Evolutionary conservation across 805 yeast species (phyloP), one percentile per base, ranked within the genome.

Genomic region (Kazachstania martiniae): DNA sequence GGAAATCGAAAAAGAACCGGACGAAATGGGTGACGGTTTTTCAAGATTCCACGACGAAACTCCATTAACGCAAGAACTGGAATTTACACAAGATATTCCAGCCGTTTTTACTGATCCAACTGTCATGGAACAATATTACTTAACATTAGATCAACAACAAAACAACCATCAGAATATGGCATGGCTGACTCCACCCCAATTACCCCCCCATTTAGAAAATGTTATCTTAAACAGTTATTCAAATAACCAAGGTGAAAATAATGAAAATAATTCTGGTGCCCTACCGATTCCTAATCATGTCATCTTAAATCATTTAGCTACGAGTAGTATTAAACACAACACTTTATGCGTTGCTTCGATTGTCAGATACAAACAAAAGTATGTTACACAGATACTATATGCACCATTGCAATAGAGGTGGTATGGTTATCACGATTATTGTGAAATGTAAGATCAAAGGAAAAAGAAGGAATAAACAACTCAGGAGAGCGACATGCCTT

Each of bases 191-290:
- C 97, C 98, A 14, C 98, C 98, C 15, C 94, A 82, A 51, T 66
- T 91, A 31, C 98, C 98, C 7, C 98, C 98, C 8, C 98, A 89
- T 56, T 66, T 91, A 38, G 98, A 91, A 53, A 80, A 81, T 48
- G 97, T 91, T 35, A 86, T 91, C 34, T 68, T 89, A 49, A 89
- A 89, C 61, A 75, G 77, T 43, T 79, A 69, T 63, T 54, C 63
- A 3, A 50, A 39, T 28, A 36, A 47, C n/a, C 49, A 46, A 24
- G 45, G 46, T 5, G 53, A 50, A 14, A 53, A 40, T 34, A 47
- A 47, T 31, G 86, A 81, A 48, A 89, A 86, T 54, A 82, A 80
- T 45, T 72, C 83, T 24, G 94, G 94, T 34, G 94, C 94, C 1
- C 62, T 86, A 44, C 91, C 94, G 8, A 85, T 86, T 35, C 97